A percentile compares a stretch with the other conserved stretches of the same genome.
Evolutionary conservation across 257 asterid genomes (phyloP).

Genomic region (Solanum pimpinellifolium): DNA sequence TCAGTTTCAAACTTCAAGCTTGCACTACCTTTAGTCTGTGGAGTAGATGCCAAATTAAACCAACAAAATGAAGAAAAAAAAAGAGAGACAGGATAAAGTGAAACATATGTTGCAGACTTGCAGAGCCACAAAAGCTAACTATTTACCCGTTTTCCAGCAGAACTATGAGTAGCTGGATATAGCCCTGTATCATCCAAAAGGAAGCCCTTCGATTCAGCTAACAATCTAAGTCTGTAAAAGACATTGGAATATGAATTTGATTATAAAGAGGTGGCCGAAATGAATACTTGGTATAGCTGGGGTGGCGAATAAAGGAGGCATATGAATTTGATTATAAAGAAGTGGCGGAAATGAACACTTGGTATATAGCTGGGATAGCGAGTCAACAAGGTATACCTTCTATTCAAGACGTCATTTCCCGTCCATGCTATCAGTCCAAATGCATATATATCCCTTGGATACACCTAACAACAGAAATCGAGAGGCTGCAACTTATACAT

Average conservation of each 20-base stretch:
- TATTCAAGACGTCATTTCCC: conserved; percentile 83
- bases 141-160: conserved; percentile 46
- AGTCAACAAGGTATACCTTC: conserved; percentile 43
- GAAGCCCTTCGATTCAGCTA: conserved; percentile 63
- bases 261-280: neutral
- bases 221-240: conserved; percentile 54
- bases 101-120: neutral
- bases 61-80: neutral
- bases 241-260: neutral
- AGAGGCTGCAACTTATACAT: neutral
- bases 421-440: conserved; percentile 97
- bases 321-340: neutral
- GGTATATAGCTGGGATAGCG: neutral
- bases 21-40: conserved; percentile 75
- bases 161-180: conserved; percentile 23
- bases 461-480: conserved; percentile 46
- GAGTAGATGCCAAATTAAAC: neutral
- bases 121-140: neutral
- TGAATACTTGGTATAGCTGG: neutral
- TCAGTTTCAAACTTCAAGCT: conserved; percentile 76
- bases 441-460: conserved; percentile 85
- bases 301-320: neutral
- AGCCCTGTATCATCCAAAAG: conserved; percentile 38
- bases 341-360: neutral
- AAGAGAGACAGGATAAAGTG: neutral